Evolutionary conservation across 148 eudicot species (phyloP).

Genomic region (Salicornia ramosissima): DNA sequence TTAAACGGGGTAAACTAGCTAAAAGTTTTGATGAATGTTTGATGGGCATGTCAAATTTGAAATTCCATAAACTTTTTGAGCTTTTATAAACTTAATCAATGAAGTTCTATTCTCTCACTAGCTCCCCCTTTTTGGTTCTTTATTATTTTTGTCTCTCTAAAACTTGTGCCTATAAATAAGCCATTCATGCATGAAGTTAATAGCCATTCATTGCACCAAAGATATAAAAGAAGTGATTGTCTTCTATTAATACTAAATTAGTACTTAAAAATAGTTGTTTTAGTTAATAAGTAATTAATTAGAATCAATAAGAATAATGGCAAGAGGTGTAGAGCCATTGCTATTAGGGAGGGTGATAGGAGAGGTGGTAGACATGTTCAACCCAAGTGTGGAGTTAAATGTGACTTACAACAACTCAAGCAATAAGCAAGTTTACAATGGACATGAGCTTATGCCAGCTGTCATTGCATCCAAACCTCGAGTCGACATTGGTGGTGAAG

Average conservation of each 20-base stretch:
- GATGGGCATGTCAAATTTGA: neutral
- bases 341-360: slow-evolving; percentile 73
- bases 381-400: slow-evolving; percentile 56
- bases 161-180: slow-evolving; percentile 24
- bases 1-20: slow-evolving; percentile 29
- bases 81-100: neutral
- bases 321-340: slow-evolving; percentile 64
- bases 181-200: slow-evolving; percentile 11
- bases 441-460: slow-evolving; percentile 79
- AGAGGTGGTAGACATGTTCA: slow-evolving; percentile 75
- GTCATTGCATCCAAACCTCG: slow-evolving; percentile 59
- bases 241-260: no score
- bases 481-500: slow-evolving; percentile 86
- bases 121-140: neutral
- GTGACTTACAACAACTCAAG: slow-evolving; percentile 68
- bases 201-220: slow-evolving; percentile 19
- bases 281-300: neutral
- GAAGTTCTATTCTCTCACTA: slow-evolving; percentile 8
- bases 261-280: neutral
- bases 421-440: slow-evolving; percentile 68
- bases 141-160: neutral
- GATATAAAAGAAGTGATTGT: no score
- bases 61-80: neutral
- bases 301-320: slow-evolving; percentile 39
- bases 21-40: neutral